phyloP scores from a whole-genome alignment of 805 yeast species.

The Metschnikowia borealis region DNA sequence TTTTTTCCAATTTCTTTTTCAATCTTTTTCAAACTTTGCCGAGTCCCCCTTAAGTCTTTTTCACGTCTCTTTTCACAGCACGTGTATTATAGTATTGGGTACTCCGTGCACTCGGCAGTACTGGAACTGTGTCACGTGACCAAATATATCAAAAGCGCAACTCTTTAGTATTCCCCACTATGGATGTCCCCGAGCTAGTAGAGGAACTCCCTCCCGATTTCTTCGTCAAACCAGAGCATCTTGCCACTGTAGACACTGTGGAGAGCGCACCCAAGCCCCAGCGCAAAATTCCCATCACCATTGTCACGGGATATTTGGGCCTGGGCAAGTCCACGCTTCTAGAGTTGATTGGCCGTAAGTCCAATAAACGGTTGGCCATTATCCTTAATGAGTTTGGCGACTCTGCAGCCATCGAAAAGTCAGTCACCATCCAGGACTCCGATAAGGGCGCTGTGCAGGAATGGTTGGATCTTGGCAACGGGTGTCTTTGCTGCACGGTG shows the following conservation, averaged over 20 bases:
- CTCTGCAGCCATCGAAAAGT: constrained; percentile 82
- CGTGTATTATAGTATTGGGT: no score
- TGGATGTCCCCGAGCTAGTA: constrained; percentile 35
- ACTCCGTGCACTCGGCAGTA: not conserved
- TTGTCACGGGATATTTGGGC: constrained; percentile 92
- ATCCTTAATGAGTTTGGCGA: constrained; percentile 92
- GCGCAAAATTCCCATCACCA: constrained; percentile 77
- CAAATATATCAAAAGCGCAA: no score
- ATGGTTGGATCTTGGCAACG: constrained; percentile 96
- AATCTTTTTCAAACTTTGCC: no score
- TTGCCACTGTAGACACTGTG: constrained; percentile 9
- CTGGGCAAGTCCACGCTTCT: constrained; percentile 90
- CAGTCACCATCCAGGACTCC: constrained; percentile 64
- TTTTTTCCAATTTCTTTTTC: no score
- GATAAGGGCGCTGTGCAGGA: constrained; percentile 62
- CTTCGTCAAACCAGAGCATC: constrained; percentile 12
- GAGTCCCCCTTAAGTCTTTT: no score
- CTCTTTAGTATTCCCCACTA: not conserved
- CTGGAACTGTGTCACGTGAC: not conserved
- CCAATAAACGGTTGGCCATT: constrained; percentile 78
- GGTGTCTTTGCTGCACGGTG: constrained; percentile 94
- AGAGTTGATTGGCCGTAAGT: constrained; percentile 64
- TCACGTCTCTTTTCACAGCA: no score
- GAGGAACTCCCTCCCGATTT: constrained; percentile 22
- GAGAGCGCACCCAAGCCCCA: not conserved